Evolutionary conservation across 306 rosid genomes (phyloP), one percentile per base, ranked within the genome.

Genomic region (Rosa multiflora): DNA sequence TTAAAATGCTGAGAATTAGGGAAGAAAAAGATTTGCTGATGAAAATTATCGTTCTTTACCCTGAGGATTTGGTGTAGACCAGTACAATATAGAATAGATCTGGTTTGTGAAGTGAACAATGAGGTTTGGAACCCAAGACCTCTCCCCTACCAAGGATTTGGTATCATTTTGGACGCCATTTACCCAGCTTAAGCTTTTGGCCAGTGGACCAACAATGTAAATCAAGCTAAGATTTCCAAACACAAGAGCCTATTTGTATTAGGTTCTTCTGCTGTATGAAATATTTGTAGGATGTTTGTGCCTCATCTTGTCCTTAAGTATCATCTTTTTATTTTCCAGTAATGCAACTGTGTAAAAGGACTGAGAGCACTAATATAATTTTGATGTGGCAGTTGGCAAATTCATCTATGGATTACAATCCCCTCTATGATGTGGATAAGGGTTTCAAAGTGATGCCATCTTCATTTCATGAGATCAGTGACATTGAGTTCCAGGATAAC

Each of bases 381-480:
- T 81, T 83, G 39, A 79, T 85, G 26, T 56, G 81, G 74, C 94
- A 92, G 98, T 58, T 95, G 81, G 89, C 87, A 10, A 92, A 83
- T 87, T 83, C 86, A 21, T 90, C 98, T 18, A 62, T 90, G 95
- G 97, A 91, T 73, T 76, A 79, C 78, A 79, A 91, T 83, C 96
- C 99, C 76, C 71, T 88, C 23, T 95, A 92, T 58, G 98, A 92
- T 87, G 85, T 87, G 39, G 92, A 88, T 10, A 90, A 88, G 85
- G 97, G 96, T 68, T 92, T 79, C 86, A 88, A 90, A 80, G 97
- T 86, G 83, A 88, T 95, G 96, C 90, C 90, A 12, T 88, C 99
- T 4, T 95, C 99, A 37, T 95, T 95, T 85, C 99, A 95, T 76
- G 98, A 92, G 85, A 95, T 95, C 75, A 51, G 97, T 61, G 96